These are phyloP conservation scores for Elaeagnus macrophylla DNA, from an alignment of 306 rosid genomes.

Conservation along the genomic window DNA sequence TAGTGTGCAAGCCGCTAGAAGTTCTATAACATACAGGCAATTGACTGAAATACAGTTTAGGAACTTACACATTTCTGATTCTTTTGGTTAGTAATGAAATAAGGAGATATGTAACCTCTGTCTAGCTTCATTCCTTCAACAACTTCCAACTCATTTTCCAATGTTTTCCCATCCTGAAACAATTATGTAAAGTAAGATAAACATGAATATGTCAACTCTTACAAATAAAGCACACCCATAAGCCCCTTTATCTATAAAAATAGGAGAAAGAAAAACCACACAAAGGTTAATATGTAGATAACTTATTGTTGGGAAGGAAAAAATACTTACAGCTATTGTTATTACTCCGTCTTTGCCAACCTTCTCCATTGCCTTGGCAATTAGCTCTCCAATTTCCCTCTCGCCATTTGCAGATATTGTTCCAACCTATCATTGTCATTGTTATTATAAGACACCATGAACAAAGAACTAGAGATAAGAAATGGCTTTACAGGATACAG, in stretches of 20 bases:
- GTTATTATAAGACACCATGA: neutral
- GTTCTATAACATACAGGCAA: neutral
- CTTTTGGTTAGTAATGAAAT: slow-evolving; percentile 83
- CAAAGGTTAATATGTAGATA: neutral
- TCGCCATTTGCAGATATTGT: slow-evolving; percentile 93
- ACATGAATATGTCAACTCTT: neutral
- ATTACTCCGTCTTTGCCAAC: slow-evolving; percentile 97
- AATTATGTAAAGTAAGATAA: slow-evolving; percentile 10
- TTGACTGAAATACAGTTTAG: slow-evolving; percentile 1
- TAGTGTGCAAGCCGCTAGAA: neutral
- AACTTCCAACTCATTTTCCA: slow-evolving; percentile 87
- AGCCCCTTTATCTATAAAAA: neutral
- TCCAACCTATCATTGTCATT: slow-evolving; percentile 50
- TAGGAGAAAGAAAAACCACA: neutral
- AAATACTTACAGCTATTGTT: slow-evolving; percentile 65
- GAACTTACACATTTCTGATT: slow-evolving; percentile 87
- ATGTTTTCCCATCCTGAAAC: slow-evolving; percentile 87
- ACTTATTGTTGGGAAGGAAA: neutral
- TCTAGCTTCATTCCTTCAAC: slow-evolving; percentile 99
- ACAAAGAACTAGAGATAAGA: neutral
- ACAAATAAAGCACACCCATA: neutral
- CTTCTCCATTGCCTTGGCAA: slow-evolving; percentile 97
- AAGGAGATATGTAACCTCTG: slow-evolving; percentile 92
- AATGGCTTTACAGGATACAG: neutral
- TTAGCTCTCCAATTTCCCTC: slow-evolving; percentile 91